Evolutionary conservation across 2,329 filamentous ascomycete species (phyloP), one percentile per base, ranked within the genome.

Genomic region (Tolypocladium album): DNA sequence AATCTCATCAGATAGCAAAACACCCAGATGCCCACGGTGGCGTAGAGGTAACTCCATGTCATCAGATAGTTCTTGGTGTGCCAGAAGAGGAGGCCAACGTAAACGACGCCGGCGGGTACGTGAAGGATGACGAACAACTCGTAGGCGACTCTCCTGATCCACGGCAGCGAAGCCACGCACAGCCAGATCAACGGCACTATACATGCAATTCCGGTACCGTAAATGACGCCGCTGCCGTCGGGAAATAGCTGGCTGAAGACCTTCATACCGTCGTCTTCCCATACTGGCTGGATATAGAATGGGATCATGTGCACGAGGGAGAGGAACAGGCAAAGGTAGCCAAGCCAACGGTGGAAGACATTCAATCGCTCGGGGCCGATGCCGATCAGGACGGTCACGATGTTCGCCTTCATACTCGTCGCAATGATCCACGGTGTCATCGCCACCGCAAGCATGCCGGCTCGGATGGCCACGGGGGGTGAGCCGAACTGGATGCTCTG

Each of bases 361-460:
- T 96, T 97, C 57, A 97, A 81, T 56, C 93, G 82, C 71, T 97
- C 93, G 43, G 94, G 92, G 3, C 92, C 90, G 65, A 97, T 93
- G 17, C 93, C 93, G 5, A 92, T 96, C 61, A 97, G 75, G 60
- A 92, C 75, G 0, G 89, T 88, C 59, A 97, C 82, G 39, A 96
- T 70, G 69, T 97, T 97, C 20, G 91, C 88, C 74, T 97, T 97
- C 81, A 91, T 95, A 70, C 89, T 91, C 13, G 94, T 86, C 22
- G 88, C 90, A 57, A 96, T 79, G 64, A 97, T 93, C 92, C 92
- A 97, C 0, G 93, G 93, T 55, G 94, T 88, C 81, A 96, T 84
- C 15, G 93, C 90, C 17, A 97, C 88, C 15, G 92, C 87, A 60
- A 97, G 84, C 93, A 97, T 97, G 56, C 93, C 93, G 9, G 92